Conservation (phyloP, 2,329 filamentous ascomycete genomes). For the Aspergillus puulaauensis region DNA sequence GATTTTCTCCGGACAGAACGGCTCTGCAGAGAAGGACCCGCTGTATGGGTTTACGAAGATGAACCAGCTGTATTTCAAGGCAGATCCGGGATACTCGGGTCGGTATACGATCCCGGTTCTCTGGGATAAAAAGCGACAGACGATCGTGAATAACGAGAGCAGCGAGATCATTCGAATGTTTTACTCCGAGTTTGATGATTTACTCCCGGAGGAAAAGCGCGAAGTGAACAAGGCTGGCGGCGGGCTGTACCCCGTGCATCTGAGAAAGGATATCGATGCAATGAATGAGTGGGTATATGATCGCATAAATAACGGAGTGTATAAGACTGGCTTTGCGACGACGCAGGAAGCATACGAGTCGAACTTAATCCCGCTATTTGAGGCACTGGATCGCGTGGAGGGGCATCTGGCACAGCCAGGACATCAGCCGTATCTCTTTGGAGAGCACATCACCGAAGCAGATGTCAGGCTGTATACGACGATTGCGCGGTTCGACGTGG, state of each 20-base stretch:
- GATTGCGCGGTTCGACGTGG: conserved; percentile 65
- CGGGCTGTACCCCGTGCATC: conserved; percentile 63
- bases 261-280: conserved; percentile 67
- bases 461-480: conserved; percentile 72
- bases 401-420: conserved; percentile 56
- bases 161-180: conserved; percentile 86
- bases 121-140: conserved; percentile 72
- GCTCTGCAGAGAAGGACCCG: conserved; percentile 62
- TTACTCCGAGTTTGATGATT: conserved; percentile 69
- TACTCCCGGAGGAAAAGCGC: conserved; percentile 58
- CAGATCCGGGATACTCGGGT: conserved; percentile 66
- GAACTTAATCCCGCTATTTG: conserved; percentile 68
- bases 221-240: conserved; percentile 53
- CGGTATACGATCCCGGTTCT: conserved; percentile 81
- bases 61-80: conserved; percentile 72
- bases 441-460: conserved; percentile 70
- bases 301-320: conserved; percentile 55
- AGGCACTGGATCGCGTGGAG: conserved; percentile 71
- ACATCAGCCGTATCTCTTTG: conserved; percentile 68
- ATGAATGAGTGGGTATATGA: conserved; percentile 76
- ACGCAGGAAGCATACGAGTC: conserved; percentile 74
- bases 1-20: conserved; percentile 69
- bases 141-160: conserved; percentile 84
- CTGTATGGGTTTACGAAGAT: conserved; percentile 70
- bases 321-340: conserved; percentile 70